A percentile compares a stretch with the other conserved stretches of the same genome.
These are phyloP conservation scores for Tuber indicum DNA, from an alignment of 495 filamentous ascomycete genomes.

Conservation along the genomic window DNA sequence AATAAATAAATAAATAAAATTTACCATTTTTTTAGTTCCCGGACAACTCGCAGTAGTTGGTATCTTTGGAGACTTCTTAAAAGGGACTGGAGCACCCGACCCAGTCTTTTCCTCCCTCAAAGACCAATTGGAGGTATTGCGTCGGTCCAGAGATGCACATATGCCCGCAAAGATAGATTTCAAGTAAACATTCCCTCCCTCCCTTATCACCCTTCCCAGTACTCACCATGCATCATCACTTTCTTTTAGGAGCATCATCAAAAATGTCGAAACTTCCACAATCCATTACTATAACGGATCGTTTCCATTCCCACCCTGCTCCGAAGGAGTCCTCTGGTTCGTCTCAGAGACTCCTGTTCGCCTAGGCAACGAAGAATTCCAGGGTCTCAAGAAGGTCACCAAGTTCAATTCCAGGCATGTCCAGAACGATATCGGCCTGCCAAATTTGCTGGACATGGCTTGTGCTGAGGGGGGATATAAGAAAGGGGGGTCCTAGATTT, in stretches of 20 bases:
- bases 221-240: background rate
- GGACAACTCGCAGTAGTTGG: slow-evolving; percentile 52
- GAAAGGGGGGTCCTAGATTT: background rate
- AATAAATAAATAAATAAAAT: background rate
- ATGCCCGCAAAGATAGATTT: background rate
- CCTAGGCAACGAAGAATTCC: slow-evolving; percentile 51
- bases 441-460: background rate
- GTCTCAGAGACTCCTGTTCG: slow-evolving; percentile 50
- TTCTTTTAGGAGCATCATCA: slow-evolving; percentile 14
- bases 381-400: slow-evolving; percentile 52
- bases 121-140: background rate
- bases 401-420: slow-evolving; percentile 60
- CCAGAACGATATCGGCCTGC: slow-evolving; percentile 43
- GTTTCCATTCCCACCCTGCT: slow-evolving; percentile 63
- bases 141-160: background rate
- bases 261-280: background rate
- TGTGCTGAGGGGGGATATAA: background rate
- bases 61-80: slow-evolving; percentile 52
- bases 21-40: background rate
- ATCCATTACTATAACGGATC: slow-evolving; percentile 53
- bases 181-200: background rate
- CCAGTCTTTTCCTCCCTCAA: background rate
- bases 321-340: slow-evolving; percentile 56
- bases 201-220: background rate
- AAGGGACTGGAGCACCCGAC: background rate